Evolutionary conservation across 2,329 filamentous ascomycete species (phyloP), one percentile per base, ranked within the genome.

Genomic region (Elsinoe fawcettii): DNA sequence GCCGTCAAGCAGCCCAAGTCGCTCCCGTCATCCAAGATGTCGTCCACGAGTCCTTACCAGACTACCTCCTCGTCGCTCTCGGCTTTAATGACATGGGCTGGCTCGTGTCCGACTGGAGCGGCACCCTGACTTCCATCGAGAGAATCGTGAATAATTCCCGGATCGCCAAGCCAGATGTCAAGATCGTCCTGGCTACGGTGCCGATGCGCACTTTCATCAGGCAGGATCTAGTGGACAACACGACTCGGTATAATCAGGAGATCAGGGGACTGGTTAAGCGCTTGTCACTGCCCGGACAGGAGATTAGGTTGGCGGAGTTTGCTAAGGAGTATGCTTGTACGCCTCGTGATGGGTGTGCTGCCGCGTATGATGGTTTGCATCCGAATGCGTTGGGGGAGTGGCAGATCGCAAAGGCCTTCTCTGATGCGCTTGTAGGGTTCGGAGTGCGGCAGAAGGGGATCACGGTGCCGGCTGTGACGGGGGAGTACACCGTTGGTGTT

Each of bases 341-440:
- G 62, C 46, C 25, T 6, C 51, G 60, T 56, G 57, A 63, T 44
- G 58, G 36, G 23, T 67, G 66, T 14, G 11, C 64, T 61, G 9
- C 65, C 1, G 67, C 69, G 5, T 71, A 73, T 57, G 74, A 76
- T 62, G 74, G 74, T 8, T 61, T 77, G 7, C 74, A 77, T 56
- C 74, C 74, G 0, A 73, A 71, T 49, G 66, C 67, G 5, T 62
- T 70, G 1, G 74, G 73, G 14, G 74, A 76, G 51, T 74, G 66
- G 59, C 66, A 75, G 56, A 72, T 77, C 53, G 73, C 74, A 2
- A 62, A 67, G 43, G 73, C 73, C 8, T 76, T 75, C 62, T 66
- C 68, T 1, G 54, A 60, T 8, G 65, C 66, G 6, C 65, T 75
- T 8, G 39, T 65, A 23, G 49, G 63, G 0, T 32, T 44, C 20